These are phyloP conservation scores for Dissophora globulifera DNA, from an alignment of 192 early-diverging fungal genomes.

Conservation along the genomic window DNA sequence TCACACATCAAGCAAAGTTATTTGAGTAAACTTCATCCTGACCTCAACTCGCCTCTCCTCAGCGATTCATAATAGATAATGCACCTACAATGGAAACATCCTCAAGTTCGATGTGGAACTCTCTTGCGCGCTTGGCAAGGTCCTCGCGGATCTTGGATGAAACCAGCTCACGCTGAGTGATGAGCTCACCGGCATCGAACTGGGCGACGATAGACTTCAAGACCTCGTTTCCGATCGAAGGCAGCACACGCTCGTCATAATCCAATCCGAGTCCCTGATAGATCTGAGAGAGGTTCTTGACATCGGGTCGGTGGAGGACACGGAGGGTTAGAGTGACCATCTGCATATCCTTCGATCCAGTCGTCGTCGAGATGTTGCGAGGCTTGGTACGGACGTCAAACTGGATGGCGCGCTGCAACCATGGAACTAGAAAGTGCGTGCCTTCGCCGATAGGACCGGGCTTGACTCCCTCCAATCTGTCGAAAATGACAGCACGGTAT, in stretches of 20 bases:
- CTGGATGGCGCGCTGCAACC: slow-evolving; percentile 89
- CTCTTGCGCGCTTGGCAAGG: slow-evolving; percentile 88
- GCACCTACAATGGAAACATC: slow-evolving; percentile 99
- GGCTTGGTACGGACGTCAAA: slow-evolving; percentile 96
- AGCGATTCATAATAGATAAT: too few species aligned
- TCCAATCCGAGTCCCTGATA: slow-evolving; percentile 93
- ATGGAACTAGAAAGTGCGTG: slow-evolving; percentile 97
- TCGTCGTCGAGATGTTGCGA: slow-evolving; percentile 97
- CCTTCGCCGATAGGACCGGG: slow-evolving; percentile 85
- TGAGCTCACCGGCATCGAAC: slow-evolving; percentile 97
- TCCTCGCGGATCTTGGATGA: slow-evolving; percentile 94
- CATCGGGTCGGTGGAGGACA: slow-evolving; percentile 90
- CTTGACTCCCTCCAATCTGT: slow-evolving; percentile 92
- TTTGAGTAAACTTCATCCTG: too few species aligned
- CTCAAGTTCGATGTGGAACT: slow-evolving; percentile 96
- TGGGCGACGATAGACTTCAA: slow-evolving; percentile 99
- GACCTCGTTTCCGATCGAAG: slow-evolving; percentile 99
- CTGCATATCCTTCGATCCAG: slow-evolving; percentile 99
- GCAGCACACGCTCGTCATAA: slow-evolving; percentile 98
- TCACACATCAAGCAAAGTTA: neutral
- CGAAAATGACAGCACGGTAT: slow-evolving; percentile 96
- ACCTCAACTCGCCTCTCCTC: too few species aligned
- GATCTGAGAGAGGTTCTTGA: slow-evolving; percentile 78
- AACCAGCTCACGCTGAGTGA: slow-evolving; percentile 97
- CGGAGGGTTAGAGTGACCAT: slow-evolving; percentile 95